phyloP scores from a whole-genome alignment of 176 grass and related monocot genomes.

The Triticum urartu region DNA sequence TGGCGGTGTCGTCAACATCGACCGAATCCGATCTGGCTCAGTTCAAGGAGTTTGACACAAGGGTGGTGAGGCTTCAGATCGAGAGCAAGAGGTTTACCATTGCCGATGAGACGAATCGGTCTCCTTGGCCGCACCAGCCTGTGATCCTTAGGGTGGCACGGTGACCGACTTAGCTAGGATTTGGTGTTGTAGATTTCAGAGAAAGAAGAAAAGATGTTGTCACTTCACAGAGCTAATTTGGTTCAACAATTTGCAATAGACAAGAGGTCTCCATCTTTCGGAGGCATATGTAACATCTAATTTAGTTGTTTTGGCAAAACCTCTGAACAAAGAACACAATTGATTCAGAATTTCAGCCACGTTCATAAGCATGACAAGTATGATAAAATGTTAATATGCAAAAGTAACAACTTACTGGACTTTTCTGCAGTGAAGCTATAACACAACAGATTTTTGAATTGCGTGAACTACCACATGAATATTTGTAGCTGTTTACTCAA shows the following conservation, averaged over 20 bases:
- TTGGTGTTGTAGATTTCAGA: slow-evolving; percentile 18
- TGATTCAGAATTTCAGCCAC: neutral
- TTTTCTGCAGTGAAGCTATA: too few species aligned
- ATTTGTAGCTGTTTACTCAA: too few species aligned
- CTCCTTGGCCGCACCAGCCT: slow-evolving; percentile 32
- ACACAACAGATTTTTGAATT: too few species aligned
- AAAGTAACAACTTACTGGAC: neutral
- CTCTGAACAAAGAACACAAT: neutral
- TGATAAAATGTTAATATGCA: neutral
- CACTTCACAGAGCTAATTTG: slow-evolving; percentile 34
- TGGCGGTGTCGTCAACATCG: slow-evolving; percentile 52
- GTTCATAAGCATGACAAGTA: neutral
- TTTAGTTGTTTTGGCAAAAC: neutral
- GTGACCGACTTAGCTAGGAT: neutral
- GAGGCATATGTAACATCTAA: neutral
- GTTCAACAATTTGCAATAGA: neutral
- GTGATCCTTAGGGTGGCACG: slow-evolving; percentile 32
- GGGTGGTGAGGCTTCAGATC: neutral
- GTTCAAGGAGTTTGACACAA: neutral
- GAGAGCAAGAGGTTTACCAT: slow-evolving; percentile 1
- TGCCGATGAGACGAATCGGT: neutral
- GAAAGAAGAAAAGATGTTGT: neutral
- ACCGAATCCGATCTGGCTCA: slow-evolving; percentile 32
- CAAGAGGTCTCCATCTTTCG: neutral
- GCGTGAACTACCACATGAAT: too few species aligned